phyloP scores from a whole-genome alignment of 805 yeast genomes.

The Zygosaccharomyces bailii region DNA sequence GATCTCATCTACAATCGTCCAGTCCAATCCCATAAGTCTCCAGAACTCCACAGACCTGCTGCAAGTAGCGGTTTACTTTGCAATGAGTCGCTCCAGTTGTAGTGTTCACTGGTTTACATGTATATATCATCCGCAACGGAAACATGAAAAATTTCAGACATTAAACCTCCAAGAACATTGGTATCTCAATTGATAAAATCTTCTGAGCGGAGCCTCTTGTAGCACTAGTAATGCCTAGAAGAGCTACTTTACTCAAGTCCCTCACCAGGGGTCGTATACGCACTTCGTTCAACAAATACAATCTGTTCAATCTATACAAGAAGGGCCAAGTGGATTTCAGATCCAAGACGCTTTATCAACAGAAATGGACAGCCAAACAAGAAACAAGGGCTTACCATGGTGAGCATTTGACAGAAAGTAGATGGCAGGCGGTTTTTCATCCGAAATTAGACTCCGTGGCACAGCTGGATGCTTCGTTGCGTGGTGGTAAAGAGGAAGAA shows the following conservation, averaged over 20 bases:
- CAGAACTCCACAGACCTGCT: background rate
- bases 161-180: background rate
- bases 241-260: slow-evolving; percentile 53
- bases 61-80: background rate
- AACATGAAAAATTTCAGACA: slow-evolving; percentile 1
- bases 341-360: slow-evolving; percentile 76
- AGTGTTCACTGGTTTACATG: background rate
- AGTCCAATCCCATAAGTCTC: slow-evolving; percentile 32
- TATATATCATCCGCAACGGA: slow-evolving; percentile 6
- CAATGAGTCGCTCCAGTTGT: background rate
- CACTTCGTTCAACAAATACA: slow-evolving; percentile 87
- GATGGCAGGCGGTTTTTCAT: slow-evolving; percentile 71
- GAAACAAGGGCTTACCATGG: slow-evolving; percentile 96
- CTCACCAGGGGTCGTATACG: slow-evolving; percentile 71
- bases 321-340: slow-evolving; percentile 54
- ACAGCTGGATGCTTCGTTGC: slow-evolving; percentile 76
- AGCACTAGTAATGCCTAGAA: slow-evolving; percentile 51
- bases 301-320: slow-evolving; percentile 83
- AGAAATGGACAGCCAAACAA: slow-evolving; percentile 86
- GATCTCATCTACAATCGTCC: slow-evolving; percentile 64
- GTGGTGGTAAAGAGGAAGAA: slow-evolving; percentile 48
- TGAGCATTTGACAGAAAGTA: slow-evolving; percentile 80
- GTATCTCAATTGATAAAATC: too few relatives aligned
- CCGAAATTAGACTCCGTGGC: slow-evolving; percentile 78
- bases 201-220: background rate